Evolutionary conservation across 2,329 filamentous ascomycete genomes (phyloP).

Genomic region (Colletotrichum caudatum): DNA sequence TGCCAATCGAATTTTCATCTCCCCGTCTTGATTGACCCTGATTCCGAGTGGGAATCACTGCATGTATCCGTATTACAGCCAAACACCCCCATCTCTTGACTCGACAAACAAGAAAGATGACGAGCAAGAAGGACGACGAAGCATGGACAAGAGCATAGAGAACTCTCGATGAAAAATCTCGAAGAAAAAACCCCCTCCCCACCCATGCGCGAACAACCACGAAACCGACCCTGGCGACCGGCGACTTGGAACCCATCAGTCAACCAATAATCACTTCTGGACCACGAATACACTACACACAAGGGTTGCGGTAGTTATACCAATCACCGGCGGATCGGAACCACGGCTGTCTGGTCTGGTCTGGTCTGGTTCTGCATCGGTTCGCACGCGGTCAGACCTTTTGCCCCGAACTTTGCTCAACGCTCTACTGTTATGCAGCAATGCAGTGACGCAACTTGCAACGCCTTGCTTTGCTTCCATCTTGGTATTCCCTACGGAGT

Average conservation of each 20-base stretch:
- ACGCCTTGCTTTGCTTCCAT: background rate
- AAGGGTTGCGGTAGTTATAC: background rate
- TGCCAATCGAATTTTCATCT: slow-evolving; percentile 4
- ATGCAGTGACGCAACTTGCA: slow-evolving; percentile 12
- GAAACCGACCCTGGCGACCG: background rate
- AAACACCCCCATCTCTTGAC: background rate
- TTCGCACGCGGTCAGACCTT: slow-evolving; percentile 34
- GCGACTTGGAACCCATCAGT: background rate
- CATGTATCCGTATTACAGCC: background rate
- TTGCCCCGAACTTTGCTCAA: slow-evolving; percentile 26
- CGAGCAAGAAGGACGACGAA: background rate
- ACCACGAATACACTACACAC: background rate
- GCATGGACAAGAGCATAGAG: background rate
- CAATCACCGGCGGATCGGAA: slow-evolving; percentile 11
- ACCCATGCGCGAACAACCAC: background rate
- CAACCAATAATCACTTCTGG: background rate
- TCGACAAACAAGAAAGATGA: background rate
- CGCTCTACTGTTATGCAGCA: slow-evolving; percentile 2
- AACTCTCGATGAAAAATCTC: too few species aligned
- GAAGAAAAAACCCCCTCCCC: background rate
- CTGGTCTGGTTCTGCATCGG: slow-evolving; percentile 9
- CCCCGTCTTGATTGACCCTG: too few species aligned
- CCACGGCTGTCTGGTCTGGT: background rate
- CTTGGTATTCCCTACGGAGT: background rate
- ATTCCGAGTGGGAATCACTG: background rate